Evolutionary conservation across 2,329 filamentous ascomycete species (phyloP), one percentile per base, ranked within the genome.

Genomic region (Proliferodiscus dingleyae): DNA sequence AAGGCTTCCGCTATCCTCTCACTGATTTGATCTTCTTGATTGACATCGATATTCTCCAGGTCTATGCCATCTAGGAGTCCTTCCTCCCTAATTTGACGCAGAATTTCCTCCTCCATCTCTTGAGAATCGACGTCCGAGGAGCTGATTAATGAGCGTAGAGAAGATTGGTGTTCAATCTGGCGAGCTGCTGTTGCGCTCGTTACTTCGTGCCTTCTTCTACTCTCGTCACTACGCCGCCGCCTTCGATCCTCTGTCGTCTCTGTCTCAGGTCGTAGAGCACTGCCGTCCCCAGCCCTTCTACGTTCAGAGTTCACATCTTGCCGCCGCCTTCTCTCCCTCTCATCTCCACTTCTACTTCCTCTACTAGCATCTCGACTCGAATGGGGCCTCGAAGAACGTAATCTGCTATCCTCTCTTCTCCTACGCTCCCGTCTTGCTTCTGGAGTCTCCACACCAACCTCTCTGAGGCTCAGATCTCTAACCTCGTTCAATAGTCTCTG

Each of bases 1-100:
- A 94, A 95, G 2, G 89, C 89, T 59, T 94, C 87, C 2, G 89
- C 90, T 57, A 97, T 95, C 48, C 86, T 82, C 60, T 91, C 86
- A 53, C 87, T 95, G 13, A 97, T 80, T 60, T 94, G 88, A 59
- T 96, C 89, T 61, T 96, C 89, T 59, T 89, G 87, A 39, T 73
- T 80, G 13, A 89, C 74, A 51, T 91, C 89, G 43, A 96, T 81
- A 53, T 90, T 90, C 58, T 93, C 87, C 45, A 96, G 70, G 61
- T 96, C 90, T 37, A 96, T 81, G 15, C 89, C 90, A 58, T 96
- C 88, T 26, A 95, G 67, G 16, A 96, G 69, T 0, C 91, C 89
- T 61, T 95, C 89, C 53, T 91, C 85, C 55, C 90, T 77, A 48
- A 95, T 95, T 62, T 95, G 89, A 34, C 88, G 80, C 55, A 94